Evolutionary conservation across 495 filamentous ascomycete species (phyloP), one percentile per base, ranked within the genome.

Genomic region (Corynascus novoguineensis): DNA sequence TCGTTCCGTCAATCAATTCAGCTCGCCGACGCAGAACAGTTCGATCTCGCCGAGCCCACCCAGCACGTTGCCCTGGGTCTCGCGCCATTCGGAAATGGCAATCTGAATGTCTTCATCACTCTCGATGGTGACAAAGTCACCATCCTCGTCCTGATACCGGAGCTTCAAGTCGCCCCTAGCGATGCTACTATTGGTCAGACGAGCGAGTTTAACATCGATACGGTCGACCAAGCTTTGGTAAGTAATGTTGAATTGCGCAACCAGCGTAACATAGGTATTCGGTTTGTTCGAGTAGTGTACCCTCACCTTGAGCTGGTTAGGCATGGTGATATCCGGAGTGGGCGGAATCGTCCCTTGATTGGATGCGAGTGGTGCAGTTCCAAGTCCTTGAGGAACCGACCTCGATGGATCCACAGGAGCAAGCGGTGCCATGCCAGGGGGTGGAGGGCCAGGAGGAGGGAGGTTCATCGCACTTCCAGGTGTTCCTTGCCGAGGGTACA

Each of bases 61-160:
- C 17, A 83, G 87, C 56, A 83, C 81, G 68, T 79, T 78, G 19
- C 82, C 81, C 60, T 87, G 80, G 58, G 85, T 81, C 59, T 93
- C 89, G 51, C 87, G 83, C 87, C 90, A 96, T 60, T 92, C 90
- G 71, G 91, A 84, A 65, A 97, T 97, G 17, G 93, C 93, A 44
- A 89, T 86, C 61, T 90, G 87, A 22, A 98, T 92, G 55, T 96
- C 93, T 61, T 98, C 93, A 61, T 98, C 92, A 53, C 86, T 89
- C 65, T 92, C 84, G 60, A 98, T 97, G 17, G 83, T 92, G 42
- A 98, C 88, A 64, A 84, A 91, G 65, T 97, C 95, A 11, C 87
- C 88, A 60, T 96, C 90, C 56, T 96, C 92, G 66, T 98, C 95
- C 46, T 84, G 80, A 71, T 97, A 98, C 55, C 88, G 87, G 44